These are phyloP conservation scores for Hepatocystis sp. DNA, from an alignment of 169 alveolate genomes.

Conservation along the genomic window DNA sequence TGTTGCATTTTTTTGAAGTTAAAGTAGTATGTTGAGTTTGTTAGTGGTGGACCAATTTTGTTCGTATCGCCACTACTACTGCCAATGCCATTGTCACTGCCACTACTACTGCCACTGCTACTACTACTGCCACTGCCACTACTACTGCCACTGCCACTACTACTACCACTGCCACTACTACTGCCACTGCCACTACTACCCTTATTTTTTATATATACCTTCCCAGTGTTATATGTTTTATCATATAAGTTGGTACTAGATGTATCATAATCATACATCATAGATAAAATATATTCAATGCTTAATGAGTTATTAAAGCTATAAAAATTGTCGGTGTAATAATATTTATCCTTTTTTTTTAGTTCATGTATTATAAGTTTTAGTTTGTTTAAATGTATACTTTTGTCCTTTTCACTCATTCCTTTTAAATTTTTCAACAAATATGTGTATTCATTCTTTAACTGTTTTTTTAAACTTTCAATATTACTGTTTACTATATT, in stretches of 20 bases:
- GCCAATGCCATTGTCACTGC: too few species aligned
- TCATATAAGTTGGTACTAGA: too few species aligned
- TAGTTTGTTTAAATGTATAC: slow-evolving; percentile 14
- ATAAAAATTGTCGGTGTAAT: slow-evolving; percentile 25
- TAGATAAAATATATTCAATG: slow-evolving; percentile 45
- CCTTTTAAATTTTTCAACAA: slow-evolving; percentile 17
- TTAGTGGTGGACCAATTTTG: too few species aligned
- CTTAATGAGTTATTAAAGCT: slow-evolving; percentile 17
- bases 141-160: too few species aligned
- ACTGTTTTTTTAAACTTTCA: neutral
- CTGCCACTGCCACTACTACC: slow-evolving; percentile 1
- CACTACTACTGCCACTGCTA: too few species aligned
- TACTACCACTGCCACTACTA: neutral
- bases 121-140: too few species aligned
- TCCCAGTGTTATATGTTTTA: too few species aligned
- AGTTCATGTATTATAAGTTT: slow-evolving; percentile 20
- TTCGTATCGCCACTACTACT: too few species aligned
- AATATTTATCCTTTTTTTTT: slow-evolving; percentile 31
- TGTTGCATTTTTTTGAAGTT: slow-evolving; percentile 24
- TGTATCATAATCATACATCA: slow-evolving; percentile 50
- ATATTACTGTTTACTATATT: too few species aligned
- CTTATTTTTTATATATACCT: too few species aligned
- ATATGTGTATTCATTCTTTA: slow-evolving; percentile 13
- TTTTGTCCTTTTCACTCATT: slow-evolving; percentile 32
- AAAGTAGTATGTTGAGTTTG: neutral